Evolutionary conservation across 2,329 filamentous ascomycete species (phyloP), one percentile per base, ranked within the genome.

Genomic region (Ophiostoma pallidulum): DNA sequence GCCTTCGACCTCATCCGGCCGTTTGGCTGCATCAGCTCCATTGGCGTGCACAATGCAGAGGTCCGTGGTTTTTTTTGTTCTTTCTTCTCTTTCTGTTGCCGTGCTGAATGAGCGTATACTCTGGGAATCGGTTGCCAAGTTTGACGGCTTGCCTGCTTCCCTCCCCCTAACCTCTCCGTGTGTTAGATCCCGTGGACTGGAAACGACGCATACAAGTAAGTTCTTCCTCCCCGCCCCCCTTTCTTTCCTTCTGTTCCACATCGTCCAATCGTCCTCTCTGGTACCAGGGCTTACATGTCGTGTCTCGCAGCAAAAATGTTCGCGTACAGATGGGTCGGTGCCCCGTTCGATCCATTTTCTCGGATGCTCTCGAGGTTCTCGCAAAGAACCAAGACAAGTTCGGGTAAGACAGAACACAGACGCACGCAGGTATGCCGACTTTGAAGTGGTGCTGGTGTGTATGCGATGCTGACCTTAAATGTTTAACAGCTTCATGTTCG

Each of bases 251-350:
- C 28, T 6, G 8, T 14, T 10, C 7, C 28, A 3, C 31, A 31
- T 12, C 26, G 10, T 14, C 36, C 24, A 4, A 36, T 4, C 32
- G 14, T 2, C 9, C 29, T 12, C 38, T 8, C 22, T n/a, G n/a
- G n/a, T n/a, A n/a, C n/a, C n/a, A n/a, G n/a, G 24, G 24, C 24
- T 28, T 28, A 28, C 10, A 3, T n/a, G n/a, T n/a, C 16, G n/a
- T 41, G 8, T 20, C 20, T 20, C 13, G 8, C 56, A 75, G 77
- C 41, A 89, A 89, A 64, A 89, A 89, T 54, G 56, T 89, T 51
- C 78, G 74, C 38, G 57, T 88, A 28, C 82, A 86, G 62, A 87
- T 88, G 80, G 85, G 85, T 5, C 72, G 85, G 47, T 89, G 84
- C 59, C 84, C 84, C 3, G 84, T 89, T 13, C 73, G 82, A 47